Evolutionary conservation across 2,329 filamentous ascomycete species (phyloP).

Genomic region (Neonectria ditissima): DNA sequence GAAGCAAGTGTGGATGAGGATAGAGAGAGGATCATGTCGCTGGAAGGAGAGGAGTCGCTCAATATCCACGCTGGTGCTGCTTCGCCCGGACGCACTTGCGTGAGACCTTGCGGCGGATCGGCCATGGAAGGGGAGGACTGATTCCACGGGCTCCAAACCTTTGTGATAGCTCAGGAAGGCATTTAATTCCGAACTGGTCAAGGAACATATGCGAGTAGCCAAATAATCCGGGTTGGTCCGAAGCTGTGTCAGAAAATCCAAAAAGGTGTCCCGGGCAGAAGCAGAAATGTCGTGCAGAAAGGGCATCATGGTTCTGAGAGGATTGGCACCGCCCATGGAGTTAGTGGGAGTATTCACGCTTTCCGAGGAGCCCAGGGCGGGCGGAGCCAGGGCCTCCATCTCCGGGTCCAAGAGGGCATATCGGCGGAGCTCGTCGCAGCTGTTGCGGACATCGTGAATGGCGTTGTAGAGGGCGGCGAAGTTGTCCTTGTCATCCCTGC

Average conservation of each 20-base stretch:
- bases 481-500: constrained; percentile 80
- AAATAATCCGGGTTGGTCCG: constrained; percentile 90
- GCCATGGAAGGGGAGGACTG: constrained; percentile 79
- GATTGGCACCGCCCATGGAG: constrained; percentile 53
- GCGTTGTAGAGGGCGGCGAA: constrained; percentile 82
- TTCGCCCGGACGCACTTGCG: constrained; percentile 58
- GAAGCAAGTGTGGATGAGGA: constrained; percentile 89
- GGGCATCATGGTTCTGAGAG: constrained; percentile 59
- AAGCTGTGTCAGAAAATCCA: constrained; percentile 84
- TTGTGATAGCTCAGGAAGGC: constrained; percentile 83
- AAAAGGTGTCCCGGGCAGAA: constrained; percentile 78
- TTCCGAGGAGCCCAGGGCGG: constrained; percentile 58
- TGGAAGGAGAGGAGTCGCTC: constrained; percentile 90
- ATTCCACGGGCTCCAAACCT: constrained; percentile 83
- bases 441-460: constrained; percentile 82
- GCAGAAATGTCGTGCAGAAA: constrained; percentile 81
- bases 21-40: constrained; percentile 85
- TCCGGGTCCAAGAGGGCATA: constrained; percentile 80
- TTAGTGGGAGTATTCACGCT: constrained; percentile 61
- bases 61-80: constrained; percentile 70
- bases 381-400: constrained; percentile 68
- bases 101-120: constrained; percentile 60
- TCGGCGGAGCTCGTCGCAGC: constrained; percentile 77
- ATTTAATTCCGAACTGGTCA: constrained; percentile 81
- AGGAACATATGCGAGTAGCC: constrained; percentile 80